Evolutionary conservation across 176 grass and related monocot genomes (phyloP).

Genomic region (Carex myosuroides): DNA sequence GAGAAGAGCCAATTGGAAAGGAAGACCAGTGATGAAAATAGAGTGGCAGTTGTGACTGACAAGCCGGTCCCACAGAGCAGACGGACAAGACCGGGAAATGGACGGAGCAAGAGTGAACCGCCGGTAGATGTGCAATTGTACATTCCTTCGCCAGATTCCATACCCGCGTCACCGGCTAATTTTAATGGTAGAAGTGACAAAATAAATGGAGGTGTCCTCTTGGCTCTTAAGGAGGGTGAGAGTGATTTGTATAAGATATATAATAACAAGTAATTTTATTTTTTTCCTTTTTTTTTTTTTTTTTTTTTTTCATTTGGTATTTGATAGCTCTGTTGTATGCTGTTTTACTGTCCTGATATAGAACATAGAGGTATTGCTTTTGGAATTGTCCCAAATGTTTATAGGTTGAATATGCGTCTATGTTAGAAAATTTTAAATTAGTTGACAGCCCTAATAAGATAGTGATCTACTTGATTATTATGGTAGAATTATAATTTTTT

Average conservation of each 20-base stretch:
- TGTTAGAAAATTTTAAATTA: not conserved
- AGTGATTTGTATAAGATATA: conserved; percentile 29
- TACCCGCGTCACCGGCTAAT: conserved; percentile 30
- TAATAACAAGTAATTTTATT: not conserved
- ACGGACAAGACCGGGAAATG: conserved; percentile 50
- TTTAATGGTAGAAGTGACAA: not conserved
- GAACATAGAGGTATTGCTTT: conserved; percentile 7
- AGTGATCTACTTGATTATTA: not conserved
- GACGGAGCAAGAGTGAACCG: conserved; percentile 88
- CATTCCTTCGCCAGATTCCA: conserved; percentile 67
- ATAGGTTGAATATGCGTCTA: conserved; percentile 5
- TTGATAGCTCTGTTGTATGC: not conserved
- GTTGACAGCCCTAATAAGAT: not conserved
- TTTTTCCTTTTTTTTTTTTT: not conserved
- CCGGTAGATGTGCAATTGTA: conserved; percentile 65
- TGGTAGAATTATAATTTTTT: too few relatives aligned
- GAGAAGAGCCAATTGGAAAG: conserved; percentile 16
- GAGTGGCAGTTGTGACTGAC: conserved; percentile 9
- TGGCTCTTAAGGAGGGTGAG: conserved; percentile 13
- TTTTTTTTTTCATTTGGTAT: conserved; percentile 1
- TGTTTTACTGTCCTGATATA: not conserved
- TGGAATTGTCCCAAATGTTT: conserved; percentile 11
- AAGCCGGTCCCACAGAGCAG: conserved; percentile 54
- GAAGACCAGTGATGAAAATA: conserved; percentile 25
- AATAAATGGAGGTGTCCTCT: conserved; percentile 6